These are phyloP conservation scores for Aspergillus brasiliensis DNA, from an alignment of 2,329 filamentous ascomycete genomes.

Conservation along the genomic window DNA sequence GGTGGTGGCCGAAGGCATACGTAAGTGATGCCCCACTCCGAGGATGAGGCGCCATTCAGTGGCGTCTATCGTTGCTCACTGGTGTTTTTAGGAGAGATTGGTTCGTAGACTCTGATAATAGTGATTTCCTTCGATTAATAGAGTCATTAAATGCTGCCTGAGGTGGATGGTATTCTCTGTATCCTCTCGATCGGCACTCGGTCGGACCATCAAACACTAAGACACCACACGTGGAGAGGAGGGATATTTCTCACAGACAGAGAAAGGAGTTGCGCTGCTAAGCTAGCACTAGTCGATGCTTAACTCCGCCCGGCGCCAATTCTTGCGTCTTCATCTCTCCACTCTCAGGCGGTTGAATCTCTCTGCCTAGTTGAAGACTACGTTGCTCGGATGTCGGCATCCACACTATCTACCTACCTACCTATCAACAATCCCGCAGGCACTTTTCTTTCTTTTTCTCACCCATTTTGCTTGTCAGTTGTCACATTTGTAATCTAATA, in stretches of 20 bases:
- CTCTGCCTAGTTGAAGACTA: not conserved
- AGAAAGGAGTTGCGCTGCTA: conserved; percentile 8
- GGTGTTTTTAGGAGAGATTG: not conserved
- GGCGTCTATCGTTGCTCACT: not conserved
- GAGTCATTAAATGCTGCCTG: too few species aligned
- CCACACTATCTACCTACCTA: not conserved
- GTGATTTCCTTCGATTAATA: too few species aligned
- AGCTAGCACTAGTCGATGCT: conserved; percentile 3
- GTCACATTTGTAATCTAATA: too few species aligned
- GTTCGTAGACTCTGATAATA: too few species aligned
- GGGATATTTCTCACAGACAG: not conserved
- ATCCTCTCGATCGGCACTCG: too few species aligned
- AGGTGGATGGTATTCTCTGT: too few species aligned
- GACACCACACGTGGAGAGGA: not conserved
- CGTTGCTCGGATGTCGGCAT: not conserved
- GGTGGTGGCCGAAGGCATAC: conserved; percentile 2
- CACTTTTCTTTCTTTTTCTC: not conserved
- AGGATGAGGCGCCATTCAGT: not conserved
- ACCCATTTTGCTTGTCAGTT: not conserved
- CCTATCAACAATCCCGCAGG: too few species aligned
- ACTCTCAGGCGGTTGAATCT: not conserved
- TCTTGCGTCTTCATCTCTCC: not conserved
- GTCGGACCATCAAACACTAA: too few species aligned
- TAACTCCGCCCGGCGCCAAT: not conserved
- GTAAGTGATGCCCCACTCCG: conserved; percentile 5